Evolutionary conservation across 192 early-diverging fungal species (phyloP).

Genomic region (Obelidium mucronatum): DNA sequence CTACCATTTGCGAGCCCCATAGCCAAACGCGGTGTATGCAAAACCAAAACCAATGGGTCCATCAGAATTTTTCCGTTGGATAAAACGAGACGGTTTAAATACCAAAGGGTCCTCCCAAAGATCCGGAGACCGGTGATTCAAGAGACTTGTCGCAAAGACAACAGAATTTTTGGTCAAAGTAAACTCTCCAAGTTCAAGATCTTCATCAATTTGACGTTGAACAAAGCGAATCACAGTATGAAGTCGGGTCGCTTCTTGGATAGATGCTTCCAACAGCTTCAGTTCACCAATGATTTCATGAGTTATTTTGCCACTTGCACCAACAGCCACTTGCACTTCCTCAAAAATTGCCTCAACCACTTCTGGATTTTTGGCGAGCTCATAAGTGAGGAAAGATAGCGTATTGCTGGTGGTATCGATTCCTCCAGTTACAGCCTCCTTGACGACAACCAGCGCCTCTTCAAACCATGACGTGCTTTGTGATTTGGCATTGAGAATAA

Average conservation of each 20-base stretch:
- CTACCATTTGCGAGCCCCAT: conserved; percentile 16
- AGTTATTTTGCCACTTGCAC: not conserved
- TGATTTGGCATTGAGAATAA: not conserved
- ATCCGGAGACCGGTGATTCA: not conserved
- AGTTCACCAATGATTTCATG: not conserved
- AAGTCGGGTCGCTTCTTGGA: not conserved
- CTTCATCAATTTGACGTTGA: not conserved
- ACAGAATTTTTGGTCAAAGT: not conserved
- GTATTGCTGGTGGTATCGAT: conserved; percentile 10
- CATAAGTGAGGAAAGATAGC: not conserved
- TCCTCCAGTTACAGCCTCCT: not conserved
- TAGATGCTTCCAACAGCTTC: not conserved
- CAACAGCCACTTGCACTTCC: not conserved
- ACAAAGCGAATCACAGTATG: not conserved
- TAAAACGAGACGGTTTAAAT: not conserved
- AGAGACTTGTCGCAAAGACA: not conserved
- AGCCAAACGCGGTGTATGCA: not conserved
- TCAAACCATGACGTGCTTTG: not conserved
- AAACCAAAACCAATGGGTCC: not conserved
- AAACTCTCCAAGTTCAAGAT: not conserved
- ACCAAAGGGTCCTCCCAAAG: not conserved
- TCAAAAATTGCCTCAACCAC: not conserved
- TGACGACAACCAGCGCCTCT: not conserved
- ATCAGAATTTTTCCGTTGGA: not conserved
- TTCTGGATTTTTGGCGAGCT: conserved; percentile 4